phyloP scores from a whole-genome alignment of 495 filamentous ascomycete species.

The Tricharina praecox region DNA sequence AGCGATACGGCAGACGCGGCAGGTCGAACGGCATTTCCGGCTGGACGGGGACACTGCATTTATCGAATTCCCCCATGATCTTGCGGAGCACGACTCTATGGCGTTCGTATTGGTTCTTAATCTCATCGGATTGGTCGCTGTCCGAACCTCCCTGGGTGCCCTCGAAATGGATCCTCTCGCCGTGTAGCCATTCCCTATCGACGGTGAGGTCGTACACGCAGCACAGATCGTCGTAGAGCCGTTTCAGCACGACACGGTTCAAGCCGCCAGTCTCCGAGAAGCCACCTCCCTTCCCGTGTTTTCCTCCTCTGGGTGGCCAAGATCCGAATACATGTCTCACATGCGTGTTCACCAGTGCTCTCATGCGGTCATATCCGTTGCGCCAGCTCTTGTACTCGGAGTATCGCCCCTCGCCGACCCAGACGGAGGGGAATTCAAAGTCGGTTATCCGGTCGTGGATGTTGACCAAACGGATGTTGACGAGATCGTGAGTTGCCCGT shows the following conservation, averaged over 20 bases:
- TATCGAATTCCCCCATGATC: constrained; percentile 72
- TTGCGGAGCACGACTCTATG: constrained; percentile 43
- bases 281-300: constrained; percentile 70
- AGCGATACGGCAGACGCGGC: constrained; percentile 48
- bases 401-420: constrained; percentile 47
- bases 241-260: constrained; percentile 63
- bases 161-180: constrained; percentile 26
- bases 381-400: constrained; percentile 62
- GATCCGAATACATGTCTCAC: constrained; percentile 73
- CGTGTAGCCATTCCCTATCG: constrained; percentile 46
- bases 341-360: constrained; percentile 55
- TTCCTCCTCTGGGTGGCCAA: constrained; percentile 75
- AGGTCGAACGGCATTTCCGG: constrained; percentile 86
- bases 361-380: constrained; percentile 50
- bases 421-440: constrained; percentile 84
- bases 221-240: constrained; percentile 72
- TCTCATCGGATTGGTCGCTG: constrained; percentile 28
- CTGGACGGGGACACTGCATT: constrained; percentile 68
- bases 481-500: constrained; percentile 62
- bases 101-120: constrained; percentile 30
- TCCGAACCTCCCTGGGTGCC: constrained; percentile 30
- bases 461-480: constrained; percentile 49
- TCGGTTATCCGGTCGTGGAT: constrained; percentile 20
- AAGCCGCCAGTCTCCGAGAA: constrained; percentile 67
- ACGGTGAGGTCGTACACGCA: constrained; percentile 78